Evolutionary conservation across 2,329 filamentous ascomycete species (phyloP), one percentile per base, ranked within the genome.

Genomic region (Tympanopsis confertula): DNA sequence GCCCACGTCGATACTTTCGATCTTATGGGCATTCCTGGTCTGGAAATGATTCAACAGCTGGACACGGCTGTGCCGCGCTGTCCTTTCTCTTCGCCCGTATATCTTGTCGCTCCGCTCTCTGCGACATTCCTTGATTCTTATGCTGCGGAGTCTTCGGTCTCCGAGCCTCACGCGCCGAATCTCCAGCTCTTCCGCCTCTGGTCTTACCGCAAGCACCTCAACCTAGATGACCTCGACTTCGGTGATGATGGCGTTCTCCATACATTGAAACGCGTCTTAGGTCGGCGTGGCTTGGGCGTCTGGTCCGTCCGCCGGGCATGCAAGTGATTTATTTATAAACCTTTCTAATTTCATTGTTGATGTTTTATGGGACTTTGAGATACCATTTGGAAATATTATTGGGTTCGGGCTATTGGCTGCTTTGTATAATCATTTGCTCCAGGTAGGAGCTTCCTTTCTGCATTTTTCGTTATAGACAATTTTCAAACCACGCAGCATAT

Each of bases 181-280:
- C 45, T 61, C 15, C 45, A 51, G 35, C 49, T 65, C 17, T 50
- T 56, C 37, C 53, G 56, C 15, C 49, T 68, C 3, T 68, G 60
- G 58, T 58, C 52, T 5, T 66, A 62, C 40, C 48, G 50, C 32
- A 54, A 56, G 30, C 68, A 71, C 45, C 42, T 71, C 35, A 69
- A 67, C 41, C 49, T 71, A 14, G 68, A 71, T 45, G 67, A 70
- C 49, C 47, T 71, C 42, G 66, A 71, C 44, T 62, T 70, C 41
- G 64, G 50, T 10, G 55, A 58, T 13, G 67, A 70, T 33, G 68
- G 68, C 3, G 42, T 71, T 15, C 19, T 57, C n/a, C 43, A 51
- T 3, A 69, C 67, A 3, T 36, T 70, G 30, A 48, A 43, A 15
- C 53, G 66, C 19, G 63, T 70, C 3, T 44, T 69, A 24, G 65